Conservation (phyloP, 139 green algal genomes). For the Chlorella sorokiniana region DNA sequence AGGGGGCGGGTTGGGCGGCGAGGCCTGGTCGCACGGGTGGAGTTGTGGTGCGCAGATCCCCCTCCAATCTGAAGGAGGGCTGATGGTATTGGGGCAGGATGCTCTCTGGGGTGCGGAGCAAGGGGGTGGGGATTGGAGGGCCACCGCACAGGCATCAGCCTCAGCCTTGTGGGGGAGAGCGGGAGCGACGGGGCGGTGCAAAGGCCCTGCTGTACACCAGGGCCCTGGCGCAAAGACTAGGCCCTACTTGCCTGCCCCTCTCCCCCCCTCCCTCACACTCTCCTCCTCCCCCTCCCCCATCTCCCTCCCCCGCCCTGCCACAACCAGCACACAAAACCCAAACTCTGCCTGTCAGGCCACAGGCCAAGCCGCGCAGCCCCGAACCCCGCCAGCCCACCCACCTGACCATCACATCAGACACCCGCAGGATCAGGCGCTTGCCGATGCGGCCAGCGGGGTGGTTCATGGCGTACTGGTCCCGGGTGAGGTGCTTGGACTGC, state of each 20-base stretch:
- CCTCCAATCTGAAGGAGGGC: neutral
- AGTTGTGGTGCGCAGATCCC: too few species aligned
- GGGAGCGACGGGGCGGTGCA: too few species aligned
- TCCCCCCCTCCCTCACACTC: too few species aligned
- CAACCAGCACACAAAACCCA: neutral
- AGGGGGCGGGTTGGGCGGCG: neutral
- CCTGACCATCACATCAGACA: conserved; percentile 56
- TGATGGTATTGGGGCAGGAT: neutral
- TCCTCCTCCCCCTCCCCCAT: too few species aligned
- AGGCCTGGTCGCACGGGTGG: too few species aligned
- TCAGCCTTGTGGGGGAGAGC: too few species aligned
- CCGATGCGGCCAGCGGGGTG: conserved; percentile 68
- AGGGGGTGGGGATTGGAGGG: too few species aligned
- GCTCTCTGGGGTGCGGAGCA: too few species aligned
- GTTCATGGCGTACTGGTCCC: conserved; percentile 69
- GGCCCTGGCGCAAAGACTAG: too few species aligned
- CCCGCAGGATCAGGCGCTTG: conserved; percentile 64
- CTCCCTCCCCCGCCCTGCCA: neutral
- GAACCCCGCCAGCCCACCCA: too few species aligned
- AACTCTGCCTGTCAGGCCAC: neutral
- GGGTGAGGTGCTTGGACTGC: conserved; percentile 62
- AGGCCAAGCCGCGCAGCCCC: neutral
- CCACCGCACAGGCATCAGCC: too few species aligned
- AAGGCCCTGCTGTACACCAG: neutral
- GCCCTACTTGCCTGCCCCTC: too few species aligned